These are phyloP conservation scores for Telfairia occidentalis DNA, from an alignment of 331 rosid genomes.

Conservation along the genomic window DNA sequence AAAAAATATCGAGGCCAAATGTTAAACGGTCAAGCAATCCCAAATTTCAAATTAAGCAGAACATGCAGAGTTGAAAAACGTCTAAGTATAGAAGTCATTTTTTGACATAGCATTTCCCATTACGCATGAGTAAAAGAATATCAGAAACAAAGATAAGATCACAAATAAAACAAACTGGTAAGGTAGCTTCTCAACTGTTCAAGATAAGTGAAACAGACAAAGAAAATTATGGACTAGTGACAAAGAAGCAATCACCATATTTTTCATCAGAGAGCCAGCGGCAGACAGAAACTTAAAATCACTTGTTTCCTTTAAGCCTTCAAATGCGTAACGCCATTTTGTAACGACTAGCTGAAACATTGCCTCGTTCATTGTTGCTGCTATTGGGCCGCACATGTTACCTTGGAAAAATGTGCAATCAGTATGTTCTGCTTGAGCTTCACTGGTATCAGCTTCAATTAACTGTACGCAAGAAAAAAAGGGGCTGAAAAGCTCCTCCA, in stretches of 20 bases:
- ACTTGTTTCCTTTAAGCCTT: conserved; percentile 73
- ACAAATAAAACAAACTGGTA: background rate
- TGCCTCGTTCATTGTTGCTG: conserved; percentile 75
- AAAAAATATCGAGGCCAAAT: background rate
- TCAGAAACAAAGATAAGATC: background rate
- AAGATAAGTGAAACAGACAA: background rate
- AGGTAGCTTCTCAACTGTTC: background rate
- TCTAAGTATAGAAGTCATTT: background rate
- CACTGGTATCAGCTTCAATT: conserved; percentile 27
- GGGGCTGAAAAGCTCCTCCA: conserved; percentile 8
- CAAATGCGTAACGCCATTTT: conserved; percentile 73
- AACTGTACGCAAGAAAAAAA: conserved; percentile 27
- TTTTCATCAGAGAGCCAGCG: conserved; percentile 86
- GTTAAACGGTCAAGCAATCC: background rate
- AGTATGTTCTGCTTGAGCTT: conserved; percentile 29
- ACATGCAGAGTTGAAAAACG: background rate
- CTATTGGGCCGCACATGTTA: conserved; percentile 78
- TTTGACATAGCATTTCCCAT: background rate
- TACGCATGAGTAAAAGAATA: background rate
- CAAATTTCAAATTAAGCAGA: background rate
- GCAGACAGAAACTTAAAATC: conserved; percentile 71
- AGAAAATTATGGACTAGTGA: background rate
- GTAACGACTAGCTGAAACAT: conserved; percentile 80
- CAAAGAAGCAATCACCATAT: conserved; percentile 44
- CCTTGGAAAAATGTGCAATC: conserved; percentile 51